phyloP scores from a whole-genome alignment of 2,329 filamentous ascomycete species.

The Penicillium palitans region DNA sequence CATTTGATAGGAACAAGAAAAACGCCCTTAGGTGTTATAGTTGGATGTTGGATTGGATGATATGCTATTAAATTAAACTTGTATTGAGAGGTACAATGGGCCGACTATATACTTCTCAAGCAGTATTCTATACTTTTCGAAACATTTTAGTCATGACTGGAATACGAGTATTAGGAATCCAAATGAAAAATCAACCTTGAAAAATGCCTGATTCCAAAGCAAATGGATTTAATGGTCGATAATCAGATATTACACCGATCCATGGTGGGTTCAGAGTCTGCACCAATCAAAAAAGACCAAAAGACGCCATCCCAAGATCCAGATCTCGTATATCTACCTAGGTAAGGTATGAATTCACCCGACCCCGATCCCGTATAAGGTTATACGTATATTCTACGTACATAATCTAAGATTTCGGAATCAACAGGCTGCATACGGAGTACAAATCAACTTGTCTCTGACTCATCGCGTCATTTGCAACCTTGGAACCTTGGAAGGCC shows the following conservation, averaged over 20 bases:
- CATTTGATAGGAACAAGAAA: slow-evolving; percentile 10
- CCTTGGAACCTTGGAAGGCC: neutral
- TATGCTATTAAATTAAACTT: neutral
- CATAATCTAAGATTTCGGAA: no score
- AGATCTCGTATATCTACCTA: neutral
- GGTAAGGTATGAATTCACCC: neutral
- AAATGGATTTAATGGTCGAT: neutral
- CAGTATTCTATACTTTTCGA: no score
- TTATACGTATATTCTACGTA: no score
- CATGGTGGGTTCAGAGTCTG: neutral
- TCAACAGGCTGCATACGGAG: no score
- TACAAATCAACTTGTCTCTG: neutral
- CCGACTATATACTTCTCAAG: neutral
- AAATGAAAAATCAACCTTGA: no score
- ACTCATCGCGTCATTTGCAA: neutral
- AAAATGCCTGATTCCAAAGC: neutral
- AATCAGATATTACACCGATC: neutral
- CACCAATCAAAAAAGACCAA: neutral
- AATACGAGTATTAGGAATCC: neutral
- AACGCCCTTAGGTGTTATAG: neutral
- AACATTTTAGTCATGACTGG: neutral
- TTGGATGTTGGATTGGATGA: neutral
- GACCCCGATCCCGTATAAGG: neutral
- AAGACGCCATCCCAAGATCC: neutral
- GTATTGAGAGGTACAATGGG: neutral